Base-by-base conservation (phyloP, 2,329 filamentous ascomycete species). In the Trichoderma arundinaceum region DNA sequence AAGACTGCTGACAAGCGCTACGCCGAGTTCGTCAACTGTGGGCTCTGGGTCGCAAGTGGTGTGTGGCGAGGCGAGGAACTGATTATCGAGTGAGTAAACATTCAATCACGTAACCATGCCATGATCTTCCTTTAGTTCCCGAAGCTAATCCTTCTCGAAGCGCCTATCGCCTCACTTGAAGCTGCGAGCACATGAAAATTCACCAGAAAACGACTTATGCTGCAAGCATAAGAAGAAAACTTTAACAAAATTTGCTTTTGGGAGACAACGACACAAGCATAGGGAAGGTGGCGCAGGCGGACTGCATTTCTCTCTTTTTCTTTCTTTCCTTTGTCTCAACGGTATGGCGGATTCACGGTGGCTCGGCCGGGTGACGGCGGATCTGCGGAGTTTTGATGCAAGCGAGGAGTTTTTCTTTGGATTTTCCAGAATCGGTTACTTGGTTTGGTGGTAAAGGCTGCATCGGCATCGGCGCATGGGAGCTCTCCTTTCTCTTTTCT, bases 1-100 rank as follows among this genome's bases (percentile, higher is more conserved):
- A 82, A 83, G 71, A 83, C 82, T 22, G 76, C 80, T 3, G 82
- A 84, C 72, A 78, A 81, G 71, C 77, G 82, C 35, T 84, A 84
- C 69, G 76, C 76, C 54, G 80, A 82, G 63, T 79, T 79, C 65
- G 77, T 84, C 28, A 84, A 84, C 71, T 82, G 79, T 71, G 81
- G 80, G 5, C 75, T 83, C 60, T 83, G 81, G 81, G 77, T 83
- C 53, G 81, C 81, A 7, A 82, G 80, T 71, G 81, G 81, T 56
- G 80, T 82, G 71, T 81, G 80, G 75, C 79, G 77, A 63, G 78
- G 75, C 62, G 75, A 79, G 22, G 79, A 82, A 70, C 74, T 83
- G 64, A 76, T 83, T 51, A 81, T 82, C 62, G 81, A 83, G 80
- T 82, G 72, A 73, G 78, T 74, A 32, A 17, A 43, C 22, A 19